These are phyloP conservation scores for Hygrophila difformis DNA, from an alignment of 257 asterid species.

Conservation along the genomic window DNA sequence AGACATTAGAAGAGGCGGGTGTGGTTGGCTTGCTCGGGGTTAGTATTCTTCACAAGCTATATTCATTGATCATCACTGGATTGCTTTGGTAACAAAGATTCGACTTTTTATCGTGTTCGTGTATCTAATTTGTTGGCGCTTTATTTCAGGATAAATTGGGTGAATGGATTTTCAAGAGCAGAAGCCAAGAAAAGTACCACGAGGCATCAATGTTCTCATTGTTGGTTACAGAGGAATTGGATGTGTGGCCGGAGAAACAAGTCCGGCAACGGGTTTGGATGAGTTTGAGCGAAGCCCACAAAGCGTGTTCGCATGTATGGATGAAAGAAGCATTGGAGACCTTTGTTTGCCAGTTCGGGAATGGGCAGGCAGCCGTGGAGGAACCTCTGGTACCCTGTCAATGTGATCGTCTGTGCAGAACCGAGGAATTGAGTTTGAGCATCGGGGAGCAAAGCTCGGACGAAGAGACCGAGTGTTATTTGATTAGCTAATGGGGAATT, in stretches of 20 bases:
- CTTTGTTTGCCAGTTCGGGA: constrained; percentile 34
- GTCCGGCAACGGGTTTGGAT: constrained; percentile 87
- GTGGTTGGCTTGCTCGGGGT: constrained; percentile 72
- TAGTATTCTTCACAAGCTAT: constrained; percentile 2
- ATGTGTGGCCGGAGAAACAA: constrained; percentile 85
- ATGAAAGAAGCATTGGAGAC: constrained; percentile 82
- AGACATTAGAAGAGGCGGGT: constrained; percentile 89
- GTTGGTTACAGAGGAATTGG: constrained; percentile 66
- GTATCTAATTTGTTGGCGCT: not conserved
- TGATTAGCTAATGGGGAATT: constrained; percentile 22
- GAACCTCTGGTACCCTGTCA: constrained; percentile 19
- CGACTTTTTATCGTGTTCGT: not conserved
- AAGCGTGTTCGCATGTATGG: constrained; percentile 60
- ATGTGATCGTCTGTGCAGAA: constrained; percentile 29
- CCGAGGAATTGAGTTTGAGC: constrained; percentile 24
- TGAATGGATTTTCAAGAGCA: constrained; percentile 86
- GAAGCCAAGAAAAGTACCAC: constrained; percentile 68
- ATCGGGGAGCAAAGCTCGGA: constrained; percentile 25
- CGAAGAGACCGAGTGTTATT: constrained; percentile 36
- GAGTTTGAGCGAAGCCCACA: constrained; percentile 52
- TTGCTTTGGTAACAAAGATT: not conserved
- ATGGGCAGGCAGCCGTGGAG: constrained; percentile 22
- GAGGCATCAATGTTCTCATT: constrained; percentile 86
- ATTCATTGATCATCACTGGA: not conserved
- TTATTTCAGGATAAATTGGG: constrained; percentile 61